These are phyloP conservation scores for Coemansia sp. DNA, from an alignment of 192 early-diverging fungal genomes.

Conservation along the genomic window DNA sequence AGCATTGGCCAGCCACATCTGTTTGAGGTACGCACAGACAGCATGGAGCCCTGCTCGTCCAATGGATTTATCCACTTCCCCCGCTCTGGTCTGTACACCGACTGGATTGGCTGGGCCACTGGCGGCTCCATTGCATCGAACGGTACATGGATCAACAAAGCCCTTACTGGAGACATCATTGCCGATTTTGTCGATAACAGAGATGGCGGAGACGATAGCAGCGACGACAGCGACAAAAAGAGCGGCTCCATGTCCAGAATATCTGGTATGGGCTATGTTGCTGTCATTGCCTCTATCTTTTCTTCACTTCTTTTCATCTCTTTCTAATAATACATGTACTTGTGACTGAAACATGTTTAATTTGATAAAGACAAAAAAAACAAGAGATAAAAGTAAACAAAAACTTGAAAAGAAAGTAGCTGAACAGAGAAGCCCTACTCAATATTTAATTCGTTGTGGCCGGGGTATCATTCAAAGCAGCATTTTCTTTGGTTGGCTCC, in stretches of 20 bases:
- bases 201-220: constrained; percentile 7
- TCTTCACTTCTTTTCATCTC: not conserved
- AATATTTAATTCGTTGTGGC: not conserved
- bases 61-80: constrained; percentile 52
- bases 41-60: constrained; percentile 24
- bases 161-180: constrained; percentile 24
- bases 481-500: constrained; percentile 11
- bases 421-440: not conserved
- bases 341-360: too few relatives aligned
- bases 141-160: constrained; percentile 39
- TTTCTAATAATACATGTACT: not conserved
- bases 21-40: constrained; percentile 31
- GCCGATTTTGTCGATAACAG: constrained; percentile 24
- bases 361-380: not conserved
- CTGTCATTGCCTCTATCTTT: not conserved
- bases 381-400: too few relatives aligned
- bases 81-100: constrained; percentile 46
- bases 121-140: constrained; percentile 40
- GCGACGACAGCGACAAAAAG: constrained; percentile 1
- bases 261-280: not conserved
- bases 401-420: too few relatives aligned
- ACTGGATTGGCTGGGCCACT: constrained; percentile 51
- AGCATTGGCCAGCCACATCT: constrained; percentile 39
- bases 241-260: not conserved
- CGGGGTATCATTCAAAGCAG: not conserved